Percentiles rank a stretch among this genome's conserved stretches.
These are phyloP conservation scores for Ceratocystis alfenasii DNA, from an alignment of 2,329 filamentous ascomycete species.

Conservation along the genomic window DNA sequence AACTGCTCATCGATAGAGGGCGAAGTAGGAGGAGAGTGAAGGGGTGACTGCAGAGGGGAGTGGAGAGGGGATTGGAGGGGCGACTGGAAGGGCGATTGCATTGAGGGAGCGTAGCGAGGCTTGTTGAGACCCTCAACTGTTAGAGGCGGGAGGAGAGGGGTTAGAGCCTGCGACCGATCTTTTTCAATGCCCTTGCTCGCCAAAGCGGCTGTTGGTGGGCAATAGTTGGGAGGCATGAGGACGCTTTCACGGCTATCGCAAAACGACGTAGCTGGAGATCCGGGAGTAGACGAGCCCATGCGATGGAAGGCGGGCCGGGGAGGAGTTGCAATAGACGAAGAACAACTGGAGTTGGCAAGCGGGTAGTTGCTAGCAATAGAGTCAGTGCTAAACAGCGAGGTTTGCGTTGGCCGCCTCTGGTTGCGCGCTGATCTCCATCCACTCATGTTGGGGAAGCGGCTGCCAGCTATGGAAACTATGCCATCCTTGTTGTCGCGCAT, in stretches of 20 bases:
- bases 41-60: constrained; percentile 59
- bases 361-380: constrained; percentile 67
- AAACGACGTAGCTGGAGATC: constrained; percentile 51
- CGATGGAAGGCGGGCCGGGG: constrained; percentile 37
- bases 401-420: constrained; percentile 33
- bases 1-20: constrained; percentile 45
- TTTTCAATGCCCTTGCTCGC: constrained; percentile 33
- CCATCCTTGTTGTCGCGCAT: constrained; percentile 35
- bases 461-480: constrained; percentile 52
- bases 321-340: constrained; percentile 62
- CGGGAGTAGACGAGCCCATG: constrained; percentile 42
- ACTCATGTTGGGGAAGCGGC: constrained; percentile 43
- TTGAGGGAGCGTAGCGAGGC: constrained; percentile 12
- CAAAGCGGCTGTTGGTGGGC: constrained; percentile 26
- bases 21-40: constrained; percentile 57
- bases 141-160: constrained; percentile 73
- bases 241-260: constrained; percentile 49
- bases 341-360: constrained; percentile 50
- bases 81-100: constrained; percentile 33
- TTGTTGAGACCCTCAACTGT: constrained; percentile 40
- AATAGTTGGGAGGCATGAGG: constrained; percentile 37
- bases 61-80: constrained; percentile 31
- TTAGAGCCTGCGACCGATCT: constrained; percentile 55
- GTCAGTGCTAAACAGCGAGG: constrained; percentile 60
- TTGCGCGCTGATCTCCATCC: constrained; percentile 35